These are phyloP conservation scores for Trypanosoma brucei DNA, from an alignment of 208 protist genomes.

Conservation along the genomic window DNA sequence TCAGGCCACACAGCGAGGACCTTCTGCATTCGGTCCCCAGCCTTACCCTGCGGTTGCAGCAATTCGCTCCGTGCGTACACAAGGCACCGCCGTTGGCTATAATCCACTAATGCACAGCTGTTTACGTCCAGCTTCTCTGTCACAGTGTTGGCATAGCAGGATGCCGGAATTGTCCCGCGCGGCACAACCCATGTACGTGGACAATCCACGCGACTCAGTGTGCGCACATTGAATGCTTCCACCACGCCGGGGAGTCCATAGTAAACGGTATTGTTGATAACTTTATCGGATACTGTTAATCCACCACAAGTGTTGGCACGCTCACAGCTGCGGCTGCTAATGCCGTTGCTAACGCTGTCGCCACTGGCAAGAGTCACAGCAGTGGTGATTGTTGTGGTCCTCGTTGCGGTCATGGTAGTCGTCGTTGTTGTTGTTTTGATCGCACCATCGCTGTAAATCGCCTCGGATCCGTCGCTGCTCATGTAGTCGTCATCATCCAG, in stretches of 20 bases:
- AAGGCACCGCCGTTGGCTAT: constrained; percentile 33
- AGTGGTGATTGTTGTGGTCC: too few species aligned
- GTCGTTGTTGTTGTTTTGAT: too few species aligned
- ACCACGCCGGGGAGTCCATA: not conserved
- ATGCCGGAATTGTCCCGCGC: constrained; percentile 27
- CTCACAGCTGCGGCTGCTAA: not conserved
- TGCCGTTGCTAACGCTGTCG: not conserved
- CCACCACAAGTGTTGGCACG: too few species aligned
- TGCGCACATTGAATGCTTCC: constrained; percentile 17
- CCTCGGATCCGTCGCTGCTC: constrained; percentile 12
- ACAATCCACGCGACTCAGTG: constrained; percentile 19
- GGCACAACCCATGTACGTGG: constrained; percentile 45
- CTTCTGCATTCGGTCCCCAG: constrained; percentile 22
- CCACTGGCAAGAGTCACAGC: too few species aligned
- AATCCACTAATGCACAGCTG: constrained; percentile 23
- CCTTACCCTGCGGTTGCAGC: constrained; percentile 13
- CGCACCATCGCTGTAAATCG: not conserved
- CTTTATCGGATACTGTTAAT: not conserved
- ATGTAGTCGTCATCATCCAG: constrained; percentile 13
- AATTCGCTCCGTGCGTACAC: constrained; percentile 44
- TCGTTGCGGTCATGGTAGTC: too few species aligned
- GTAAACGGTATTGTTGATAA: not conserved
- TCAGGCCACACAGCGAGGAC: constrained; percentile 56
- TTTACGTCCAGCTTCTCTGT: constrained; percentile 11
- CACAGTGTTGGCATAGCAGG: constrained; percentile 8